Percentiles rank a stretch among this genome's conserved stretches.
Conservation (phyloP, 257 asterid genomes). For the Eucommia ulmoides region DNA sequence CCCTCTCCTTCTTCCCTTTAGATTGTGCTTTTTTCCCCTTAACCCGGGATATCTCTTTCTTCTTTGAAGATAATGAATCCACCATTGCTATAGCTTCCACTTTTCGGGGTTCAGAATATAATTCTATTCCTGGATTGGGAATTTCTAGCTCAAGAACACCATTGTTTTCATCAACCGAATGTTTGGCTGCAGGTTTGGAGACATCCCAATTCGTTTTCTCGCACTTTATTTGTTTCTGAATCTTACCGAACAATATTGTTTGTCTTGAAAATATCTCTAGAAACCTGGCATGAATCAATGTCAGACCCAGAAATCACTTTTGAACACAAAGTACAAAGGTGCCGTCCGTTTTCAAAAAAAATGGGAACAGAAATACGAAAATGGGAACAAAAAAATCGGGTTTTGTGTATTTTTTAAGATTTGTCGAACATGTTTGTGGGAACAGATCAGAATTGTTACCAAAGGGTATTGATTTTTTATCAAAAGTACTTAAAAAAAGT, state of each 20-base stretch:
- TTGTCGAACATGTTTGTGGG: not conserved
- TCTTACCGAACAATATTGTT: conserved; percentile 54
- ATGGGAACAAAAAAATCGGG: not conserved
- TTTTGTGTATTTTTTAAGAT: not conserved
- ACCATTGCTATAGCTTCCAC: not conserved
- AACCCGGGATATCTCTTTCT: conserved; percentile 15
- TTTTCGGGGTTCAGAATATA: conserved; percentile 8
- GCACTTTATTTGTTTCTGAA: conserved; percentile 63
- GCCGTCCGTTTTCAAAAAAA: not conserved
- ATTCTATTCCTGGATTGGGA: conserved; percentile 8
- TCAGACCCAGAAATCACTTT: too few species aligned
- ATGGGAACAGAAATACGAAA: not conserved
- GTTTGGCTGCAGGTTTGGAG: conserved; percentile 15
- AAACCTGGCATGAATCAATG: conserved; percentile 42
- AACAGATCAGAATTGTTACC: not conserved
- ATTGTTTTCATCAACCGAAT: conserved; percentile 10
- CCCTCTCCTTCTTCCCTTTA: conserved; percentile 31
- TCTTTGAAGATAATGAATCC: conserved; percentile 18
- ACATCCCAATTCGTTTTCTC: conserved; percentile 29
- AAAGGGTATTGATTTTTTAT: not conserved
- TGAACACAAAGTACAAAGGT: too few species aligned
- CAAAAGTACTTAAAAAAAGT: too few species aligned
- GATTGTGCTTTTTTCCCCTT: conserved; percentile 32
- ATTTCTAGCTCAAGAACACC: conserved; percentile 4
- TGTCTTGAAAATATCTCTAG: conserved; percentile 53